Percentiles rank a stretch among this genome's conserved stretches.
phyloP scores from a whole-genome alignment of 2,329 filamentous ascomycete genomes.

The Daldinia sp. region DNA sequence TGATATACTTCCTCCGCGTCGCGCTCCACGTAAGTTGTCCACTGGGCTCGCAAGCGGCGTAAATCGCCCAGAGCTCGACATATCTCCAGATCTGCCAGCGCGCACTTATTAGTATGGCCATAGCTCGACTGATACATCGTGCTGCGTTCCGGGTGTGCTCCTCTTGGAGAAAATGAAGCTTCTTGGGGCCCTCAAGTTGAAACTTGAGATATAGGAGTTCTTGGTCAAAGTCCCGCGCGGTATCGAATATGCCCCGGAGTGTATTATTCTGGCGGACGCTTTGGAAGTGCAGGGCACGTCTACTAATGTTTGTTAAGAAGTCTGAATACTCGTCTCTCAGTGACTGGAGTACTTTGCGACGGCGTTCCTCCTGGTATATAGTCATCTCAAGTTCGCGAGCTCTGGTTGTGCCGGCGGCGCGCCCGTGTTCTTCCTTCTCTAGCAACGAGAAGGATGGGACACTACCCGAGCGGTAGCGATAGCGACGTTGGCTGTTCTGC shows the following conservation, averaged over 20 bases:
- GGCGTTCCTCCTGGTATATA: background rate
- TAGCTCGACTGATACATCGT: conserved; percentile 5
- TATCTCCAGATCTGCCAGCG: conserved; percentile 6
- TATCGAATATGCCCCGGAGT: conserved; percentile 6
- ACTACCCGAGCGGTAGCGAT: conserved; percentile 6
- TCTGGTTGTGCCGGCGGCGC: background rate
- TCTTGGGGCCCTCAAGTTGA: conserved; percentile 9
- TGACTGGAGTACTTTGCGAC: background rate
- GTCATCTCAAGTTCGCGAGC: conserved; percentile 11
- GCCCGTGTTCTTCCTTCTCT: background rate
- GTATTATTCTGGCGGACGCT: background rate
- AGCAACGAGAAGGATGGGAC: background rate
- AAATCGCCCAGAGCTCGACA: background rate
- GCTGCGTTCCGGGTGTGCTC: background rate
- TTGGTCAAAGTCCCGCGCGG: conserved; percentile 11
- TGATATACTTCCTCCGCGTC: background rate
- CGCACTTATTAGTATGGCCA: background rate
- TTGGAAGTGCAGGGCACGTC: conserved; percentile 1
- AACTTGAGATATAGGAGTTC: conserved; percentile 14
- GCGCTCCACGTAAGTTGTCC: background rate
- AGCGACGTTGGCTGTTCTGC: background rate
- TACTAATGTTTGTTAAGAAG: background rate
- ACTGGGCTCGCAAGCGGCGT: background rate
- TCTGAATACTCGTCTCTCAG: conserved; percentile 1
- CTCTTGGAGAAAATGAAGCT: background rate